Evolutionary conservation across 306 rosid genomes (phyloP).

Genomic region (Neltuma alba): DNA sequence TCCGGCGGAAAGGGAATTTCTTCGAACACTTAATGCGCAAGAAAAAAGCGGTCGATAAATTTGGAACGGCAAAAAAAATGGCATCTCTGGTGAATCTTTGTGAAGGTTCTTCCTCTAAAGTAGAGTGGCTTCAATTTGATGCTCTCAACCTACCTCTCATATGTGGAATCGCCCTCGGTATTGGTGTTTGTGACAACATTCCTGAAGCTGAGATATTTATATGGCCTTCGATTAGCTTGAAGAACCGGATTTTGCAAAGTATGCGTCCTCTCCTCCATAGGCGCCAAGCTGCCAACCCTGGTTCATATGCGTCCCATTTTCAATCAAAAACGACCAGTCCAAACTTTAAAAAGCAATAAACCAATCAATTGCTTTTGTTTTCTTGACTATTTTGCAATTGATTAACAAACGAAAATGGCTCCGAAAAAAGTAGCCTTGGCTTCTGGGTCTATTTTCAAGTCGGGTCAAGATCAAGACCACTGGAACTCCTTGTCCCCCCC

Average conservation of each 20-base stretch:
- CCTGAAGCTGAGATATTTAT: background rate
- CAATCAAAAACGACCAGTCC: no score
- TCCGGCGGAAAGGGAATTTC: conserved; percentile 26
- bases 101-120: background rate
- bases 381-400: no score
- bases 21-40: conserved; percentile 43
- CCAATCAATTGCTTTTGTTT: no score
- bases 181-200: background rate
- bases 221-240: background rate
- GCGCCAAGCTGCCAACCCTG: background rate
- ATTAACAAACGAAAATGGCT: background rate
- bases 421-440: background rate
- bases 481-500: background rate
- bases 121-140: background rate
- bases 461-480: no score
- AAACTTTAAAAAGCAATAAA: no score
- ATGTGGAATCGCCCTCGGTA: background rate
- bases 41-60: background rate
- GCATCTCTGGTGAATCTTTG: background rate
- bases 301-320: no score
- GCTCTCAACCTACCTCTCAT: background rate
- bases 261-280: background rate
- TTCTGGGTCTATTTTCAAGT: no score
- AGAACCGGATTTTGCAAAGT: background rate
- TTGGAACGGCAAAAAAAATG: background rate